Conservation (phyloP, 2,329 filamentous ascomycete genomes). For the Hymenoscyphus repandus region DNA sequence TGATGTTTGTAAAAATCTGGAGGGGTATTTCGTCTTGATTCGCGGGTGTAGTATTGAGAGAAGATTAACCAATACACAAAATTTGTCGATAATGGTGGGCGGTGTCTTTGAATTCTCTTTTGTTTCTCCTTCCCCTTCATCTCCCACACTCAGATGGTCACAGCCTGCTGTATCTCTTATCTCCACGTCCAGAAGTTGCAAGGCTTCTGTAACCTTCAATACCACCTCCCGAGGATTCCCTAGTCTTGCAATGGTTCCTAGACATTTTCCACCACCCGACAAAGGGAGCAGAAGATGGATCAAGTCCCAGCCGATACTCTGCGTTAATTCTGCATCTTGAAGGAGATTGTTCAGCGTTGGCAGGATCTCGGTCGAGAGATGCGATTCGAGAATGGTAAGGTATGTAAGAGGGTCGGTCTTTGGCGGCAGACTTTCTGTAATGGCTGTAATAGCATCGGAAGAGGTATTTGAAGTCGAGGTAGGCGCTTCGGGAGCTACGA, state of each 20-base stretch:
- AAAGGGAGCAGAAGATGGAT: constrained; percentile 68
- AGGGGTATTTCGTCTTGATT: constrained; percentile 72
- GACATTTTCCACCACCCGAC: constrained; percentile 62
- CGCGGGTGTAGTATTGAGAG: constrained; percentile 67
- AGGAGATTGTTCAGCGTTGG: constrained; percentile 64
- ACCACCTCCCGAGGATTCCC: constrained; percentile 80
- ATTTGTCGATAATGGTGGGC: constrained; percentile 40
- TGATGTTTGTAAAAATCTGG: constrained; percentile 72
- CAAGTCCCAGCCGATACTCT: constrained; percentile 79
- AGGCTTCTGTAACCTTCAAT: constrained; percentile 69
- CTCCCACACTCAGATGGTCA: constrained; percentile 9
- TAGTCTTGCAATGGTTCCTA: constrained; percentile 68
- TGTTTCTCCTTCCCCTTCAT: constrained; percentile 27
- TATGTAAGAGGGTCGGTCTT: constrained; percentile 67
- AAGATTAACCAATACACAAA: constrained; percentile 65
- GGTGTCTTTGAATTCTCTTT: constrained; percentile 17
- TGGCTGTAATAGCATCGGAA: constrained; percentile 24
- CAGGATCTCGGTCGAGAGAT: constrained; percentile 61
- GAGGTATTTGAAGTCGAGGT: neutral
- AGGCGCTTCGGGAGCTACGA: neutral
- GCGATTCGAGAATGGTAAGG: constrained; percentile 71
- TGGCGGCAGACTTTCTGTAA: constrained; percentile 37
- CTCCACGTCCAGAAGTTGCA: constrained; percentile 52
- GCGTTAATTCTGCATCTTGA: constrained; percentile 62
- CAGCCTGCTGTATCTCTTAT: constrained; percentile 34